Evolutionary conservation across 1,284 basidiomycete genomes (phyloP).

Genomic region (Ganoderma lingzhi): DNA sequence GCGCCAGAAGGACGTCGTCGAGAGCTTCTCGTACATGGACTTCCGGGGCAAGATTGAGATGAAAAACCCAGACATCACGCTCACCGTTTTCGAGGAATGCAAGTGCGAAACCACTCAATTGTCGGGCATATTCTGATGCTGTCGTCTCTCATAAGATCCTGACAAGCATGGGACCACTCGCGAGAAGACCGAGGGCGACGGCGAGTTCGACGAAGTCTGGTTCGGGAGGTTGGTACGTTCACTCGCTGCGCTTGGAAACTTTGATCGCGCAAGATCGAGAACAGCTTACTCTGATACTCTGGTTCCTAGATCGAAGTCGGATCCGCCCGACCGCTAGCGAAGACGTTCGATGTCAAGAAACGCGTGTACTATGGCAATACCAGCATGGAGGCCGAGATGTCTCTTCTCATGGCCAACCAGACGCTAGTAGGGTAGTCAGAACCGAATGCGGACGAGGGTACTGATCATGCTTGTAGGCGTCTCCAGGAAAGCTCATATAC

Average conservation of each 20-base stretch:
- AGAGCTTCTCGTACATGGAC: constrained; percentile 88
- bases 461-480: constrained; percentile 60
- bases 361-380: constrained; percentile 95
- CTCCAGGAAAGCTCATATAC: constrained; percentile 90
- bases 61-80: constrained; percentile 80
- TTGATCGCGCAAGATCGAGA: neutral
- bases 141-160: constrained; percentile 48
- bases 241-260: neutral
- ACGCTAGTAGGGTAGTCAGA: constrained; percentile 59
- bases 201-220: constrained; percentile 74
- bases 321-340: constrained; percentile 73
- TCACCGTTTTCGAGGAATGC: constrained; percentile 95
- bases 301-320: constrained; percentile 76
- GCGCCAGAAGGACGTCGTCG: constrained; percentile 75
- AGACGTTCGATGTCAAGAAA: constrained; percentile 88
- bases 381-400: constrained; percentile 97
- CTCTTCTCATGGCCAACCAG: constrained; percentile 96
- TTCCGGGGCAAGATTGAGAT: constrained; percentile 87
- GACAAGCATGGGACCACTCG: constrained; percentile 54
- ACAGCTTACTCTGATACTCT: neutral
- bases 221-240: constrained; percentile 87
- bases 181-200: constrained; percentile 67
- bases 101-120: constrained; percentile 34
- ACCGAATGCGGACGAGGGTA: too few species aligned
- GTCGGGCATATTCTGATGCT: neutral